Evolutionary conservation across 805 yeast genomes (phyloP).

Genomic region (Ogataea glucozyma): DNA sequence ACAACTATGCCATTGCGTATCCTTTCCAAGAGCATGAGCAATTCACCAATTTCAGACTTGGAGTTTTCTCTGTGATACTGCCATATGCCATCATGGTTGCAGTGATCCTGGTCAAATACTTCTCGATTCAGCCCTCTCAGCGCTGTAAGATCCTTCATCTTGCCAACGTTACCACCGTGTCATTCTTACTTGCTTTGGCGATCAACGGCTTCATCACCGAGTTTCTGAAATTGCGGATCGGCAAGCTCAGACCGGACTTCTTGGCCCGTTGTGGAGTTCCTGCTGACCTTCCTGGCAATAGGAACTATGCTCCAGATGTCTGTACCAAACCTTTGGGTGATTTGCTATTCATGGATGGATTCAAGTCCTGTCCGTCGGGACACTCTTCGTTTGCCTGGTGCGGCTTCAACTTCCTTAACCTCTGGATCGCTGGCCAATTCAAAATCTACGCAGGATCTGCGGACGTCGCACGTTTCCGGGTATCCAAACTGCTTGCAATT

Average conservation of each 20-base stretch:
- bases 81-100: slow-evolving; percentile 37
- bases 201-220: slow-evolving; percentile 63
- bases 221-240: slow-evolving; percentile 73
- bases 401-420: slow-evolving; percentile 59
- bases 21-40: slow-evolving; percentile 48
- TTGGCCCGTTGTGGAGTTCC: slow-evolving; percentile 66
- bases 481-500: slow-evolving; percentile 15
- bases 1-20: slow-evolving; percentile 46
- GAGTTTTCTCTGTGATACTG: slow-evolving; percentile 38
- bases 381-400: slow-evolving; percentile 71
- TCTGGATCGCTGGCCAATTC: slow-evolving; percentile 67
- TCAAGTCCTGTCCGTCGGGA: slow-evolving; percentile 79
- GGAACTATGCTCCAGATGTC: slow-evolving; percentile 30
- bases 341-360: slow-evolving; percentile 53
- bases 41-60: slow-evolving; percentile 29
- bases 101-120: slow-evolving; percentile 20
- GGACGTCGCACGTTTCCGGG: slow-evolving; percentile 4
- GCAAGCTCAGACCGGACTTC: slow-evolving; percentile 89
- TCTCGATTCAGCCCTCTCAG: slow-evolving; percentile 9
- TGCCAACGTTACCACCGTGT: slow-evolving; percentile 38
- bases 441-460: slow-evolving; percentile 25
- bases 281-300: slow-evolving; percentile 39
- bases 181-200: slow-evolving; percentile 43
- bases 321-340: slow-evolving; percentile 39
- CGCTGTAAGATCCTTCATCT: slow-evolving; percentile 37